Evolutionary conservation across 1,284 basidiomycete genomes (phyloP), one percentile per base, ranked within the genome.

Genomic region (Neonothopanus nambi): DNA sequence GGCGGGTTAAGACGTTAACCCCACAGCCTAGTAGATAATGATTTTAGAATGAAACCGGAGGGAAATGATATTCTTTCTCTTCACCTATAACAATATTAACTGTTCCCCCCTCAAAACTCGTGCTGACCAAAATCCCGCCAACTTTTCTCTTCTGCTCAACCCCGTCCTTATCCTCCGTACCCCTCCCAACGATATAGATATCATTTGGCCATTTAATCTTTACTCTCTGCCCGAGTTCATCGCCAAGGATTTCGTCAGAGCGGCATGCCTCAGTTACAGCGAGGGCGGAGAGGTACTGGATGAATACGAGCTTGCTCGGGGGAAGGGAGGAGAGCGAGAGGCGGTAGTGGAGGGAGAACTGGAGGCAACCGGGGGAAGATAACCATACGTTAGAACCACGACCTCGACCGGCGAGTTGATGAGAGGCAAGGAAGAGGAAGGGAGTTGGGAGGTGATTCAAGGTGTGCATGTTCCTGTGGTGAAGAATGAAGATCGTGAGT

Each of bases 141-240:
- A 97, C 73, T 70, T 98, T 98, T 65, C 75, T 87, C 61, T 75
- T 79, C 59, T 77, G 74, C 12, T 77, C 78, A 9, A 33, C 30
- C 9, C 30, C 30, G 13, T 33, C 30, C 8, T 33, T 33, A 9
- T 33, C 30, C 13, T 33, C 8, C 13, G 35, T 26, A 7, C 74
- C 73, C 1, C 73, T 75, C 11, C 83, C 69, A 35, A 82, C 78
- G 2, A 85, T 89, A 65, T 98, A 99, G 6, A 99, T 75, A 65
- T 99, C 96, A 65, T 99, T 99, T 11, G 96, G 96, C 97, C 97
- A 99, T 70, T 99, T 99, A 51, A 99, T 77, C 44, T 85, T 80
- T 4, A 96, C 81, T 4, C 76, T 76, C 12, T 76, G 72, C 1
- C 85, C 89, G 56, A 75, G 75, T 67, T 69, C 39, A 0, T 40